Evolutionary conservation across 495 filamentous ascomycete genomes (phyloP), one percentile per base, ranked within the genome.

Genomic region (Saxophila tyrrhenica): DNA sequence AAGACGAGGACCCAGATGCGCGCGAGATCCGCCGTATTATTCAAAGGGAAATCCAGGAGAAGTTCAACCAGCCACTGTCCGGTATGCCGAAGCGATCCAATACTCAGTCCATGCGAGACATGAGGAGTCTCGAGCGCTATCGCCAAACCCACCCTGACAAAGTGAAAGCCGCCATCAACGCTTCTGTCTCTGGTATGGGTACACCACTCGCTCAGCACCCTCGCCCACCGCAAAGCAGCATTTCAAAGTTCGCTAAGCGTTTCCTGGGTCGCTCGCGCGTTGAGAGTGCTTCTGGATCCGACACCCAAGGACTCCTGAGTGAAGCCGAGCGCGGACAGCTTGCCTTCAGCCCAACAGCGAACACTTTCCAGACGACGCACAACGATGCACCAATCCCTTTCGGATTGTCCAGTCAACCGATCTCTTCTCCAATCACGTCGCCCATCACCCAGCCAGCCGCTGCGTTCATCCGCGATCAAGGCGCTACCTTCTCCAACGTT

Each of bases 321-420:
- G 45, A 48, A 32, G 42, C 19, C 8, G 43, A 2, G 22, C 16
- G 10, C 29, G n/a, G 29, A 5, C 29, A 35, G 29, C 51, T 54
- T 16, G 5, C 9, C 21, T 48, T 7, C 51, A 54, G 51, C 51
- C 39, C 49, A 10, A 54, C 51, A 2, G 22, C 21, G 8, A 39
- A 39, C 19, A 54, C 51, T 24, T 54, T 54, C 51, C 21, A 25
- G 39, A 53, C 51, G 17, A n/a, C n/a, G n/a, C n/a, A n/a, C n/a
- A 35, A 35, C 29, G 5, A 35, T 35, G 29, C 29, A 13, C 29
- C 29, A 5, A 35, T 13, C 29, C 29, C 29, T 13, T 35, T 35
- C 29, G 29, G 29, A 13, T 13, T 35, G 7, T 13, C 5, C 13
- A 35, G 29, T 35, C 7, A 35, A 35, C n/a, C n/a, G 29, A 35